Conservation (phyloP, 257 asterid species). For the Anisodus tanguticus region DNA sequence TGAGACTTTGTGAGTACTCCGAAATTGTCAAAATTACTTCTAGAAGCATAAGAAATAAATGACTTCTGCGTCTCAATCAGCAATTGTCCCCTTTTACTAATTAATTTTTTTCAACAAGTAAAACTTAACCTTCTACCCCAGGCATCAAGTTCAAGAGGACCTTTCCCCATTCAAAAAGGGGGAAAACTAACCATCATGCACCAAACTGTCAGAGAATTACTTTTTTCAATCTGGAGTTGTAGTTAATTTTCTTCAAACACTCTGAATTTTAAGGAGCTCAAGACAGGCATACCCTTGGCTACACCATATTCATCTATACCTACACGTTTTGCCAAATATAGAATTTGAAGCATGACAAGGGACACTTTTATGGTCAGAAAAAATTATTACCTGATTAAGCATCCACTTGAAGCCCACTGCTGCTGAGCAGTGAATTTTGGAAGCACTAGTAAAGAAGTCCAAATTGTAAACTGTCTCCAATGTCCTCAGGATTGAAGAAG, state of each 20-base stretch:
- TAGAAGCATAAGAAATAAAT: not conserved
- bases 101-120: not conserved
- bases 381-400: constrained; percentile 78
- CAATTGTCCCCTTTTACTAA: not conserved
- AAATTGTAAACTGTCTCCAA: constrained; percentile 81
- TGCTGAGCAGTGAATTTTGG: constrained; percentile 88
- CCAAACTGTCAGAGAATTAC: not conserved
- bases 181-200: not conserved
- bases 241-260: not conserved
- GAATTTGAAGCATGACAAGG: not conserved
- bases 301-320: not conserved
- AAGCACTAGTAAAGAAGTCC: constrained; percentile 81
- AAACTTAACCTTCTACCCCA: not conserved
- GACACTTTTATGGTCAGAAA: constrained; percentile 1
- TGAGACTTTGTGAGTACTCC: not conserved
- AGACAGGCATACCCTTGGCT: not conserved
- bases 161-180: not conserved
- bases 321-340: not conserved
- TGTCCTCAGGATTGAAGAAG: constrained; percentile 62
- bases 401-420: constrained; percentile 98
- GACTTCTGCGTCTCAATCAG: not conserved
- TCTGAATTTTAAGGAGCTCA: not conserved
- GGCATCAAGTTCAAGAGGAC: not conserved
- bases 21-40: constrained; percentile 8
- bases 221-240: not conserved